Conservation (phyloP, 345 rosid species). For the Lepidium sativum region DNA sequence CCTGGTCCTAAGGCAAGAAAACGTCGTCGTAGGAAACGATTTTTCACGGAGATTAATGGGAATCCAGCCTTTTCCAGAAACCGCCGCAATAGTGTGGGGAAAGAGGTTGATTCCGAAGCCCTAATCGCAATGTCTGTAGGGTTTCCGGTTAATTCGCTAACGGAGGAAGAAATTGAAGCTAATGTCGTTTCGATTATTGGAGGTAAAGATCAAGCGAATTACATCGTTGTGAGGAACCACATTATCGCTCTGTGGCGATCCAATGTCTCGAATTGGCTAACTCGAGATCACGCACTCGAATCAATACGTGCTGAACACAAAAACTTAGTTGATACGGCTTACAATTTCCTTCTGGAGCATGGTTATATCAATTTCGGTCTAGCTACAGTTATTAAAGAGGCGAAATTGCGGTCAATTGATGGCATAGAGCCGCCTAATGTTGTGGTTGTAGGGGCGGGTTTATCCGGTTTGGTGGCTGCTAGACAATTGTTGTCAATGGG, state of each 20-base stretch:
- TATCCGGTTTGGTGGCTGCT: constrained; percentile 83
- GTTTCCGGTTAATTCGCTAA: constrained; percentile 81
- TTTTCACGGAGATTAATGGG: constrained; percentile 80
- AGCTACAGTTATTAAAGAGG: constrained; percentile 61
- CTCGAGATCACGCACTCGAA: constrained; percentile 65
- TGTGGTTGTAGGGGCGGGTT: constrained; percentile 79
- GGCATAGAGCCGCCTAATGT: constrained; percentile 61
- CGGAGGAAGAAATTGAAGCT: constrained; percentile 95
- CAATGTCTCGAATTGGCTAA: constrained; percentile 68
- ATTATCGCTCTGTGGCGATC: constrained; percentile 81
- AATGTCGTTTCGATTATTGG: constrained; percentile 65
- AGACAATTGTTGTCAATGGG: constrained; percentile 78
- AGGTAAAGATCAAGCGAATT: constrained; percentile 68
- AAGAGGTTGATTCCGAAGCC: constrained; percentile 77
- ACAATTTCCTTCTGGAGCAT: constrained; percentile 62
- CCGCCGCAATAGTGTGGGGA: constrained; percentile 51
- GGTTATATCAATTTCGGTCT: constrained; percentile 88
- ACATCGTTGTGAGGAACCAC: constrained; percentile 79
- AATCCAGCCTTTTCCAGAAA: constrained; percentile 53
- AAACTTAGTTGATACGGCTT: constrained; percentile 58
- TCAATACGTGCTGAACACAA: constrained; percentile 69
- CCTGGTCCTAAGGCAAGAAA: constrained; percentile 49
- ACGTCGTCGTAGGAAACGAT: constrained; percentile 75
- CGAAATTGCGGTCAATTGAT: constrained; percentile 42
- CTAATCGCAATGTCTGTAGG: constrained; percentile 80